Evolutionary conservation across 768 basidiomycete species (phyloP).

Genomic region (Dentipellis sp.): DNA sequence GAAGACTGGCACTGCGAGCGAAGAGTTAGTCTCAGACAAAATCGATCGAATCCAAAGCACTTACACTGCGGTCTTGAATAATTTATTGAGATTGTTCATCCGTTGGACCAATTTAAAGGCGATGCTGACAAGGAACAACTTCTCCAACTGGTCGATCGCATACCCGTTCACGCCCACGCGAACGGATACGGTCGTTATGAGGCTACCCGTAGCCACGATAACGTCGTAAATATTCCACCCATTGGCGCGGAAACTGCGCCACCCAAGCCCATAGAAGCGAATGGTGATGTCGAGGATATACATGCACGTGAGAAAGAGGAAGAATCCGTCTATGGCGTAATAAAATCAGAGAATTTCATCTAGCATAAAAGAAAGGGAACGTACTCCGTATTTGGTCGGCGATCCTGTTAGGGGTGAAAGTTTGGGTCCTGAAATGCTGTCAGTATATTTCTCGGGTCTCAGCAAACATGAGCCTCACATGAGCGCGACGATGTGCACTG

Average conservation of each 20-base stretch:
- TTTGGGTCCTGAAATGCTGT: conserved; percentile 57
- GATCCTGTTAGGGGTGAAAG: conserved; percentile 43
- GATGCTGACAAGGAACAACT: conserved; percentile 88
- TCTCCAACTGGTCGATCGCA: conserved; percentile 60
- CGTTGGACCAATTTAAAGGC: conserved; percentile 92
- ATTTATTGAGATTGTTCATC: conserved; percentile 79
- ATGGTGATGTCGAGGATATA: conserved; percentile 73
- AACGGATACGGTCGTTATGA: conserved; percentile 73
- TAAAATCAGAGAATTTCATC: conserved; percentile 1
- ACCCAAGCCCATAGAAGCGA: conserved; percentile 79
- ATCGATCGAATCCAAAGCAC: conserved; percentile 21
- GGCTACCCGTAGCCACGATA: conserved; percentile 68
- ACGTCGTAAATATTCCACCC: conserved; percentile 95
- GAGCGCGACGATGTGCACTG: conserved; percentile 73
- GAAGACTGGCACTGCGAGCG: conserved; percentile 62
- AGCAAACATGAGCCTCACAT: conserved; percentile 41
- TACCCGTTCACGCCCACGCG: conserved; percentile 44
- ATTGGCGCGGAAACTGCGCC: conserved; percentile 74
- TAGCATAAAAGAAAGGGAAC: conserved; percentile 13
- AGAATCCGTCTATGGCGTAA: conserved; percentile 54
- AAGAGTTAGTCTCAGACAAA: background rate
- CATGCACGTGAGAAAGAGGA: conserved; percentile 59
- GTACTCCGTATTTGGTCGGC: conserved; percentile 54
- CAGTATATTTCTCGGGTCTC: background rate
- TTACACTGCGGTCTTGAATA: conserved; percentile 94